phyloP scores from a whole-genome alignment of 176 grass and related monocot species.

The Musa acuminata region DNA sequence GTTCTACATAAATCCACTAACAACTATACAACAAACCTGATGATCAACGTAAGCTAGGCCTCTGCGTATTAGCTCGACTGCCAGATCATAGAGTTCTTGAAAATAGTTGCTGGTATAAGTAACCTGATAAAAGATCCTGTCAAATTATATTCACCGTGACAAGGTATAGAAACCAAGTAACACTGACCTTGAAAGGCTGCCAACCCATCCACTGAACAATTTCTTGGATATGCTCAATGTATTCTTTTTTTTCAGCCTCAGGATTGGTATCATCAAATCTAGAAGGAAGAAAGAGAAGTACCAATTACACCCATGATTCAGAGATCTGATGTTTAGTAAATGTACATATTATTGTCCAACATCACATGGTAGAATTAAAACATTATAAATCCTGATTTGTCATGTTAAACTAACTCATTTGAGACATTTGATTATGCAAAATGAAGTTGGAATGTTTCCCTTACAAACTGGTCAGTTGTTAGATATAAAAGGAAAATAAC shows the following conservation, averaged over 20 bases:
- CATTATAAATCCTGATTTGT: not conserved
- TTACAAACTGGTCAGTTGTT: not conserved
- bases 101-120: slow-evolving; percentile 98
- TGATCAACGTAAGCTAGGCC: slow-evolving; percentile 96
- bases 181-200: slow-evolving; percentile 64
- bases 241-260: slow-evolving; percentile 95
- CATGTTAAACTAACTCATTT: not conserved
- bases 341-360: not conserved
- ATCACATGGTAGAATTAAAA: not conserved
- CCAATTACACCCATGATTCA: not conserved
- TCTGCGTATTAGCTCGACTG: slow-evolving; percentile 73
- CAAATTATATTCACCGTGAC: slow-evolving; percentile 1
- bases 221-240: slow-evolving; percentile 94
- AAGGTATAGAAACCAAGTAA: slow-evolving; percentile 18
- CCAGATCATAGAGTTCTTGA: slow-evolving; percentile 80
- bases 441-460: not conserved
- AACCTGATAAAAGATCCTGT: slow-evolving; percentile 30
- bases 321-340: not conserved
- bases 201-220: slow-evolving; percentile 90
- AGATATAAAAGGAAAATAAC: not conserved
- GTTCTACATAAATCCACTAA: not conserved
- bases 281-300: not conserved
- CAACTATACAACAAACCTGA: slow-evolving; percentile 46
- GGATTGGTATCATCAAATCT: slow-evolving; percentile 99
- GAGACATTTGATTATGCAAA: not conserved